Evolutionary conservation across 2,329 filamentous ascomycete genomes (phyloP), one percentile per base, ranked within the genome.

Genomic region (Aspergillus terreus): DNA sequence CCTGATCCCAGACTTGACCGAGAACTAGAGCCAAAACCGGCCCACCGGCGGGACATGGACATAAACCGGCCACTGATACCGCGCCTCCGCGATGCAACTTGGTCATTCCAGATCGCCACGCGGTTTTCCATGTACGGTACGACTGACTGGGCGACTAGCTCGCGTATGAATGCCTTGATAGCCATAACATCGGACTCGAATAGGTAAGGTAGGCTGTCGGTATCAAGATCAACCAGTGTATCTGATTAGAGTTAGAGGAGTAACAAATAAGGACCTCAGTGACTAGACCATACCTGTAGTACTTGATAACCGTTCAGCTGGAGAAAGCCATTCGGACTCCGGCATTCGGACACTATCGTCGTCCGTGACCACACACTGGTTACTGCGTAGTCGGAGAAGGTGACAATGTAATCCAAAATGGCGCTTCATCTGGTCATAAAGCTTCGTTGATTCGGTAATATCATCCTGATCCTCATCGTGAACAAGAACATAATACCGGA

Each of bases 341-440:
- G 92, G 90, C 19, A 96, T 78, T 47, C 85, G 83, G 61, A 90
- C 83, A 63, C 89, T 92, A 65, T 97, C 92, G 67, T 96, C 92
- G 68, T 97, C 94, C 1, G 90, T 92, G 56, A 92, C 84, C 33
- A 90, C 86, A 69, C 90, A 92, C 66, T 91, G 88, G 35, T 84
- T 87, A 63, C 90, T 95, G 60, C 92, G 83, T 46, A 99, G 76
- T 57, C 95, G 80, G 32, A 99, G 78, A 10, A 99, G 78, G 71
- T 99, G 94, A 67, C 94, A 99, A 71, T 99, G 92, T 44, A 97
- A 77, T 1, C 94, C 94, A 58, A 99, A 90, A 72, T 96, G 90
- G n/a, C 94, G 85, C 73, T 97, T 99, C 95, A 99, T 99, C 70
- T 96, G 90, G 62, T 99, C 94, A 70, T 96, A 99, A 25, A 97